Base-by-base conservation (phyloP, 306 rosid species). In the Ziziphus jujuba region DNA sequence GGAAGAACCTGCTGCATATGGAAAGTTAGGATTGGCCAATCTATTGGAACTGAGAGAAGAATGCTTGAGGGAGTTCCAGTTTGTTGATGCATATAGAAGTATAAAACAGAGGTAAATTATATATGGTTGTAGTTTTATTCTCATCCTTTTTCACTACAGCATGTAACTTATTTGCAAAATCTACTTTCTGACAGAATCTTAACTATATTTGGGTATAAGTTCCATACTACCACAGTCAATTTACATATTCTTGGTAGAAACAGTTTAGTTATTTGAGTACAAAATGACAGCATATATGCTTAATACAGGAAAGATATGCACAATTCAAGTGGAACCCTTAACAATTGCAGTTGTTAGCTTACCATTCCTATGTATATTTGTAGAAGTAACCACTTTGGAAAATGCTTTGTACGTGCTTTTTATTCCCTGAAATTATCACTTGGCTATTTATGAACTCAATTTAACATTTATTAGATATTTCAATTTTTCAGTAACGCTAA, bases 1-100 rank as follows among this genome's bases (percentile, higher is more conserved):
- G 95, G 97, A 88, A 85, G 99, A 95, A 81, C 99, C 99, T 66
- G 77, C 95, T 54, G 99, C 99, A 56, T 95, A 90, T 56, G 99
- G 99, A 69, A 95, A 95, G 78, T 72, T 95, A 66, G 95, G 99
- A 59, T 79, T 95, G 77, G 97, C 96, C 72, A 95, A 88, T 84
- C 87, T 95, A 34, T 81, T 95, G 82, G 99, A 95, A 81, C 81
- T 95, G 81, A 88, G 99, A 81, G 99, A 95, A 81, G 99, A 95
- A 74, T 95, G 99, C 79, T 85, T 95, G 85, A 95, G 99, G 76
- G 99, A 95, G 77, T 95, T 95, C 83, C 96, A 90, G 59, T 95
- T 95, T 85, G 86, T 84, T 79, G 99, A 95, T 72, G 96, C 82
- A 70, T 95, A 95, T 54, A 88, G 88, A 85, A 90, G 91, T 72